A percentile compares a stretch with the other conserved stretches of the same genome.
phyloP scores from a whole-genome alignment of 371 early-diverging fungal species.

The Rhizopus arrhizus region DNA sequence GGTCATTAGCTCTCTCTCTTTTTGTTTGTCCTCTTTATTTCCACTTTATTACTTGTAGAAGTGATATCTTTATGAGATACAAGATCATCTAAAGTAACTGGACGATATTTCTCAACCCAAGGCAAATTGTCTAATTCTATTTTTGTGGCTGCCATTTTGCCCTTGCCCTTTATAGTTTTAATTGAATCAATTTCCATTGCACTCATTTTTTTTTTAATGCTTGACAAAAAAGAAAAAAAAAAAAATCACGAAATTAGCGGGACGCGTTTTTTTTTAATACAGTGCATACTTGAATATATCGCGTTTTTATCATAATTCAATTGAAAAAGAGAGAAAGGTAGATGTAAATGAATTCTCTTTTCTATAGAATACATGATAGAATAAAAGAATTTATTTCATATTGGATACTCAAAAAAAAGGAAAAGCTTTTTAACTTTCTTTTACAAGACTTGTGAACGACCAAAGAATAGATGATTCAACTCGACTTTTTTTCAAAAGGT shows the following conservation, averaged over 20 bases:
- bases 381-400: too few species aligned
- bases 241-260: background rate
- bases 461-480: background rate
- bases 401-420: background rate
- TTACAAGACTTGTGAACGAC: background rate
- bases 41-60: slow-evolving; percentile 66
- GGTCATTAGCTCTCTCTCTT: too few species aligned
- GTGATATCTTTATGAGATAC: slow-evolving; percentile 93
- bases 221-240: slow-evolving; percentile 1
- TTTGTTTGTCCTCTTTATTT: background rate
- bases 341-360: too few species aligned
- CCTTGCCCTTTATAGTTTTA: slow-evolving; percentile 31
- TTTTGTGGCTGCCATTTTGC: slow-evolving; percentile 21
- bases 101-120: slow-evolving; percentile 96
- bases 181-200: slow-evolving; percentile 35
- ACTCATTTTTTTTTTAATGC: slow-evolving; percentile 24
- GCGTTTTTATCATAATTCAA: too few species aligned
- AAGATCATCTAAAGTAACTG: slow-evolving; percentile 79
- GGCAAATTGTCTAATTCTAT: slow-evolving; percentile 37
- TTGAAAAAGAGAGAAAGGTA: too few species aligned
- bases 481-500: background rate
- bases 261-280: background rate
- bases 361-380: too few species aligned
- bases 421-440: background rate
- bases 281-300: too few species aligned